Evolutionary conservation across 352 stramenopile genomes (phyloP).

Genomic region (Globisporangium canariense): DNA sequence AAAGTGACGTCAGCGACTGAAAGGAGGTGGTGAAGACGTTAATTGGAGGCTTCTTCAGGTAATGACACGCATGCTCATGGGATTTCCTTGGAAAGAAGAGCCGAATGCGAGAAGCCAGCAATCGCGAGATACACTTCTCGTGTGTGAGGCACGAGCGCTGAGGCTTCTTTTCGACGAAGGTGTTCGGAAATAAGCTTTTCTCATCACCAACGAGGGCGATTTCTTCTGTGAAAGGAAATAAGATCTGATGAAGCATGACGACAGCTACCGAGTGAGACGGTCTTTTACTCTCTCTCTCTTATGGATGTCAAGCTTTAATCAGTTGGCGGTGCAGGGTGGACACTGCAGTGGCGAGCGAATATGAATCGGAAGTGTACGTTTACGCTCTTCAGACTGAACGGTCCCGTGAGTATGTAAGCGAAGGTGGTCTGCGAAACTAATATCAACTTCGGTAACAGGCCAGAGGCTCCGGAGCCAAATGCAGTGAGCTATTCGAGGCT

Average conservation of each 20-base stretch:
- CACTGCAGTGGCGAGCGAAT: not conserved
- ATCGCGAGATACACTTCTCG: not conserved
- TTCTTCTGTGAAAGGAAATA: not conserved
- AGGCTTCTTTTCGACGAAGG: not conserved
- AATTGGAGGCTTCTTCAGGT: not conserved
- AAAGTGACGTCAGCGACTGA: too few species aligned
- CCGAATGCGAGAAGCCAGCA: not conserved
- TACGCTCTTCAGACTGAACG: too few species aligned
- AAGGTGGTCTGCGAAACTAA: too few species aligned
- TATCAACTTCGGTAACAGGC: too few species aligned
- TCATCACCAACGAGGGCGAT: too few species aligned
- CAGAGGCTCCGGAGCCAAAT: too few species aligned
- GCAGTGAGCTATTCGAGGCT: not conserved
- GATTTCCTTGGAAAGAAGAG: constrained; percentile 5
- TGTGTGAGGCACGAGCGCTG: too few species aligned
- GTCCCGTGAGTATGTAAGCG: too few species aligned
- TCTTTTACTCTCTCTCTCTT: not conserved
- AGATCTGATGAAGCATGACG: not conserved
- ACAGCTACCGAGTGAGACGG: not conserved
- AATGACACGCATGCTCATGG: not conserved
- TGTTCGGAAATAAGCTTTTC: not conserved
- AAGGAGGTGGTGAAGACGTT: not conserved
- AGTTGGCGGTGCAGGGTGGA: not conserved
- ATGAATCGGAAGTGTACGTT: too few species aligned
- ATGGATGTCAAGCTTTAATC: not conserved